phyloP scores from a whole-genome alignment of 1,284 basidiomycete genomes.

The Coniferiporia sulphurascens region DNA sequence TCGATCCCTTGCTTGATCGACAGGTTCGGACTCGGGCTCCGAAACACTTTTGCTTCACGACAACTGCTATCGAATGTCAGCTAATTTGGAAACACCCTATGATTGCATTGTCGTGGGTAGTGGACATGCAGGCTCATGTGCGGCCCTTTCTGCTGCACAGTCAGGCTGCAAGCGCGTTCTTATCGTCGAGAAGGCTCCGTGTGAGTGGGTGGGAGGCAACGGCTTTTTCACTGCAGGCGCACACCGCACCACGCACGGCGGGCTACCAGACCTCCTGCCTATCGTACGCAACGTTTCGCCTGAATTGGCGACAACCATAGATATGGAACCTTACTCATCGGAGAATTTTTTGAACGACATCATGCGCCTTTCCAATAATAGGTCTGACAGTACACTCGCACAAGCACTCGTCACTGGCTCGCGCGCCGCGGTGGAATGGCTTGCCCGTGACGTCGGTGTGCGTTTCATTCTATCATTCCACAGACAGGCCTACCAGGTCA shows the following conservation, averaged over 20 bases:
- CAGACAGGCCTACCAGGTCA: slow-evolving; percentile 60
- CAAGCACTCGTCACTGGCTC: slow-evolving; percentile 50
- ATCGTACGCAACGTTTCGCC: slow-evolving; percentile 45
- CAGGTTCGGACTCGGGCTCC: not conserved
- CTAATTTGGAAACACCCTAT: slow-evolving; percentile 1
- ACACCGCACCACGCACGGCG: slow-evolving; percentile 54
- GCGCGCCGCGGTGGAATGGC: slow-evolving; percentile 51
- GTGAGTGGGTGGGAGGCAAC: slow-evolving; percentile 63
- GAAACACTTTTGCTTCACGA: not conserved
- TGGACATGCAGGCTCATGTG: slow-evolving; percentile 62
- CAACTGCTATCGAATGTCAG: not conserved
- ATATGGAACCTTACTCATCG: slow-evolving; percentile 52
- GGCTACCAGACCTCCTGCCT: slow-evolving; percentile 51
- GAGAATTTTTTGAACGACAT: slow-evolving; percentile 54
- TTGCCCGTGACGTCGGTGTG: slow-evolving; percentile 43
- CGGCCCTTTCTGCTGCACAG: slow-evolving; percentile 55
- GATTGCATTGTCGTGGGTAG: slow-evolving; percentile 64
- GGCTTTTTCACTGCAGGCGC: slow-evolving; percentile 69
- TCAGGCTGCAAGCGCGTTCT: slow-evolving; percentile 55
- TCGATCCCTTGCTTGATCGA: not conserved
- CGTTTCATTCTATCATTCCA: slow-evolving; percentile 60
- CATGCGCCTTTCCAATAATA: slow-evolving; percentile 49
- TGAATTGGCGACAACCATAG: slow-evolving; percentile 42
- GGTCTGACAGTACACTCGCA: slow-evolving; percentile 46
- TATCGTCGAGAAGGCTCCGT: slow-evolving; percentile 60